Percentiles rank a stretch among this genome's conserved stretches.
phyloP scores from a whole-genome alignment of 805 yeast species.

The Yarrowia phangngaensis region DNA sequence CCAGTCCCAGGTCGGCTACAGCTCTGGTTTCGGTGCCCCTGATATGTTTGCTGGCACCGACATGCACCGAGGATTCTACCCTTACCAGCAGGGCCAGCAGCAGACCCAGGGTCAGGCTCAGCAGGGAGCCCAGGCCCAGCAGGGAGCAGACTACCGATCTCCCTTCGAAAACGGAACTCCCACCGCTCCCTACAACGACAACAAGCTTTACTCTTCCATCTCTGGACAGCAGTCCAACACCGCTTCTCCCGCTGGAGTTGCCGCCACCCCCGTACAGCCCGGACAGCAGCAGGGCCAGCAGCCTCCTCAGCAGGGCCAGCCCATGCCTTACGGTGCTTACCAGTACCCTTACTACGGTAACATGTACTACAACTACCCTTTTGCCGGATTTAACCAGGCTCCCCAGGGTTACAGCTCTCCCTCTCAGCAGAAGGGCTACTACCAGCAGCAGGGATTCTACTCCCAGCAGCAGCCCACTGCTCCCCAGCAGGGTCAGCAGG shows the following conservation, averaged over 20 bases:
- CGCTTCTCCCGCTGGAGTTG: slow-evolving; percentile 25
- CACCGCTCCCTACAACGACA: slow-evolving; percentile 22
- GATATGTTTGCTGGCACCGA: slow-evolving; percentile 26
- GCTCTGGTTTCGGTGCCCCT: slow-evolving; percentile 22
- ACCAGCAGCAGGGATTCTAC: slow-evolving; percentile 27
- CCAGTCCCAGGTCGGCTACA: slow-evolving; percentile 17
- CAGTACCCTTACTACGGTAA: slow-evolving; percentile 26
- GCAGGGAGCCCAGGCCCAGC: slow-evolving; percentile 1
- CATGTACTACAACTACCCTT: slow-evolving; percentile 27
- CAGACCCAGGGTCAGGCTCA: slow-evolving; percentile 1
- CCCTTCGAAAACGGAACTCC: slow-evolving; percentile 25
- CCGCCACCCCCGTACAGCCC: slow-evolving; percentile 27
- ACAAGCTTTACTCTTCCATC: slow-evolving; percentile 24
- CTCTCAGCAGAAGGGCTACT: slow-evolving; percentile 24
- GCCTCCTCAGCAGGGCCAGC: slow-evolving; percentile 10
- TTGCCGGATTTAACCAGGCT: slow-evolving; percentile 19
- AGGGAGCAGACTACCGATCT: slow-evolving; percentile 24
- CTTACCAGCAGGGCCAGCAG: slow-evolving; percentile 25
- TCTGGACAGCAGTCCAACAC: slow-evolving; percentile 24
- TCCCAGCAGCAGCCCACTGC: slow-evolving; percentile 11
- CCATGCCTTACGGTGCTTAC: slow-evolving; percentile 18
- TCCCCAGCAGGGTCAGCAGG: slow-evolving; percentile 14
- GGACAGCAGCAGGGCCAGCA: not conserved
- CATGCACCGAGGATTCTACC: slow-evolving; percentile 24
- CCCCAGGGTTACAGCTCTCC: slow-evolving; percentile 24